Conservation (phyloP, 768 basidiomycete species). For the Hysterangium stoloniferum region DNA sequence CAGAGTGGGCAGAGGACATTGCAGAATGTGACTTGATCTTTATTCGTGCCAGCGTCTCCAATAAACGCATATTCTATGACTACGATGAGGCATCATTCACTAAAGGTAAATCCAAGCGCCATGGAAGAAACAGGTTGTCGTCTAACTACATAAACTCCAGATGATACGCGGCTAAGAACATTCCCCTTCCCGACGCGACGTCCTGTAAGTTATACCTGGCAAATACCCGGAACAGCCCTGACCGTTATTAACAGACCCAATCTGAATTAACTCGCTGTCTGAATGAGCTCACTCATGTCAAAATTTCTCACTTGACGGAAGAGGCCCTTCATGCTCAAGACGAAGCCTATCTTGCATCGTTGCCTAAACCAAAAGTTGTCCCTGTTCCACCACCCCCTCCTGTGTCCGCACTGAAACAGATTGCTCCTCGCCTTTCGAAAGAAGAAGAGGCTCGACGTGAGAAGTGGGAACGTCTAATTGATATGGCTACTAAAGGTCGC, state of each 20-base stretch:
- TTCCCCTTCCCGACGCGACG: constrained; percentile 96
- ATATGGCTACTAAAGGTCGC: constrained; percentile 84
- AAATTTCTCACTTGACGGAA: constrained; percentile 81
- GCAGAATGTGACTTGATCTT: constrained; percentile 83
- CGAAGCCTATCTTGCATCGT: constrained; percentile 80
- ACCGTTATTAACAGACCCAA: constrained; percentile 54
- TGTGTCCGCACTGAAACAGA: constrained; percentile 35
- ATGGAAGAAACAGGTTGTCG: neutral
- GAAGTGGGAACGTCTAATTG: constrained; percentile 76
- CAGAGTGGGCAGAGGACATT: constrained; percentile 85
- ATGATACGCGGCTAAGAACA: constrained; percentile 72
- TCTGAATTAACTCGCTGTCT: constrained; percentile 85
- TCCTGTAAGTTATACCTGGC: constrained; percentile 52
- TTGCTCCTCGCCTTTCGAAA: constrained; percentile 55
- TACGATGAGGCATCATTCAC: constrained; percentile 72
- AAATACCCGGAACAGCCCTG: neutral
- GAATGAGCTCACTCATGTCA: constrained; percentile 74
- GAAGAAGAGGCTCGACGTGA: constrained; percentile 77
- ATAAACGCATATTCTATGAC: constrained; percentile 83
- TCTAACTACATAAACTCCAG: constrained; percentile 17
- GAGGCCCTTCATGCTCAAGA: constrained; percentile 79
- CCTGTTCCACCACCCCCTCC: constrained; percentile 32
- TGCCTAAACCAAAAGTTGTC: constrained; percentile 67
- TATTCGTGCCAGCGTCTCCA: constrained; percentile 82
- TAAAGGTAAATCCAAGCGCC: constrained; percentile 37